phyloP scores from a whole-genome alignment of 1,284 basidiomycete species.

The Cryptococcus jaspeensis region DNA sequence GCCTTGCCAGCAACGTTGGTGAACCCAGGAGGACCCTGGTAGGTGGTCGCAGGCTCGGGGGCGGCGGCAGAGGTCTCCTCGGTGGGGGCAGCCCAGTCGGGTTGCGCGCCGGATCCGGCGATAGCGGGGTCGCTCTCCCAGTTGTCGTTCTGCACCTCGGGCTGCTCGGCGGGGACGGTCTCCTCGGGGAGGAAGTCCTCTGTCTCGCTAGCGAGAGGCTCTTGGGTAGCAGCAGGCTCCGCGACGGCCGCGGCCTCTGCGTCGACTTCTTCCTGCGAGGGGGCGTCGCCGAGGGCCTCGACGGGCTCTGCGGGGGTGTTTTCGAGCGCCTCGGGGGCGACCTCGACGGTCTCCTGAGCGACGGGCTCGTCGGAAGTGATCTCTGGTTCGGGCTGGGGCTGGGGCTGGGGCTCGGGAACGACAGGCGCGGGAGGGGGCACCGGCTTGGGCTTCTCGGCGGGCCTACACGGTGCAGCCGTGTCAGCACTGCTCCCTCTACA shows the following conservation, averaged over 20 bases:
- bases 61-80: slow-evolving; percentile 19
- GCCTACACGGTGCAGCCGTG: slow-evolving; percentile 25
- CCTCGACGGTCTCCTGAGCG: slow-evolving; percentile 20
- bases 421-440: slow-evolving; percentile 67
- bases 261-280: slow-evolving; percentile 18
- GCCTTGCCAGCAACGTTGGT: slow-evolving; percentile 40
- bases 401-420: slow-evolving; percentile 29
- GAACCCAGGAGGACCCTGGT: slow-evolving; percentile 52
- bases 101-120: slow-evolving; percentile 33
- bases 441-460: slow-evolving; percentile 51
- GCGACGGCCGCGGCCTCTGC: slow-evolving; percentile 21
- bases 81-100: slow-evolving; percentile 18
- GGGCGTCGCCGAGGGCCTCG: slow-evolving; percentile 18
- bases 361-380: slow-evolving; percentile 31
- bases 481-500: background rate
- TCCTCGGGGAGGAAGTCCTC: slow-evolving; percentile 22
- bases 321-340: slow-evolving; percentile 15
- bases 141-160: slow-evolving; percentile 14
- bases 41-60: slow-evolving; percentile 45
- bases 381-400: slow-evolving; percentile 27
- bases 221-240: slow-evolving; percentile 14
- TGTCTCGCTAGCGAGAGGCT: slow-evolving; percentile 5
- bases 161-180: slow-evolving; percentile 13
- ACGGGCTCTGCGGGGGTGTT: slow-evolving; percentile 14
- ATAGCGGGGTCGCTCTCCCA: slow-evolving; percentile 44